These are phyloP conservation scores for Artemisia annua DNA, from an alignment of 129 eudicot genomes.

Conservation along the genomic window DNA sequence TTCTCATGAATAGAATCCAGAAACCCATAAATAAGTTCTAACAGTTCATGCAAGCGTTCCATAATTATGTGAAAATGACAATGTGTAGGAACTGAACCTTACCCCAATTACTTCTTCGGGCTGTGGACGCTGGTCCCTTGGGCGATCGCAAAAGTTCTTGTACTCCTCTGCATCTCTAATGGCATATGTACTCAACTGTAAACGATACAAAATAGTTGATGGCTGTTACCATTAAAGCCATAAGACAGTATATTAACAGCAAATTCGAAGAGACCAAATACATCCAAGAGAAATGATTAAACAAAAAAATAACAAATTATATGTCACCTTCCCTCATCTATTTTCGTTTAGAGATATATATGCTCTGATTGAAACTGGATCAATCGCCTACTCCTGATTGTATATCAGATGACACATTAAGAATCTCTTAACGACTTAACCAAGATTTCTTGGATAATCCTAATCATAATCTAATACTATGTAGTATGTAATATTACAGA, in stretches of 20 bases:
- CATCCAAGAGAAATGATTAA: no score
- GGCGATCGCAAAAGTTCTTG: slow-evolving; percentile 94
- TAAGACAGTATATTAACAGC: neutral
- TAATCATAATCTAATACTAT: no score
- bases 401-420: no score
- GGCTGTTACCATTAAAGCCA: slow-evolving; percentile 13
- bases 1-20: neutral
- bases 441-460: no score
- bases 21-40: slow-evolving; percentile 9
- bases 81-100: slow-evolving; percentile 23
- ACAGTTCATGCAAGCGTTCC: neutral
- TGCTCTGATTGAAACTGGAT: no score
- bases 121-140: slow-evolving; percentile 90
- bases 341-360: no score
- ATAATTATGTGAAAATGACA: slow-evolving; percentile 5
- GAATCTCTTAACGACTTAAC: no score
- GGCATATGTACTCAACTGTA: slow-evolving; percentile 87
- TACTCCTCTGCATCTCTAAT: slow-evolving; percentile 97
- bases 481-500: neutral
- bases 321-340: no score
- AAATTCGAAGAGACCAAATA: neutral
- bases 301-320: no score
- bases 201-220: slow-evolving; percentile 15
- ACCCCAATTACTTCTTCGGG: slow-evolving; percentile 99
- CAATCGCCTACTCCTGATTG: no score